These are phyloP conservation scores for Cladobotryum mycophilum DNA, from an alignment of 2,329 filamentous ascomycete species.

Conservation along the genomic window DNA sequence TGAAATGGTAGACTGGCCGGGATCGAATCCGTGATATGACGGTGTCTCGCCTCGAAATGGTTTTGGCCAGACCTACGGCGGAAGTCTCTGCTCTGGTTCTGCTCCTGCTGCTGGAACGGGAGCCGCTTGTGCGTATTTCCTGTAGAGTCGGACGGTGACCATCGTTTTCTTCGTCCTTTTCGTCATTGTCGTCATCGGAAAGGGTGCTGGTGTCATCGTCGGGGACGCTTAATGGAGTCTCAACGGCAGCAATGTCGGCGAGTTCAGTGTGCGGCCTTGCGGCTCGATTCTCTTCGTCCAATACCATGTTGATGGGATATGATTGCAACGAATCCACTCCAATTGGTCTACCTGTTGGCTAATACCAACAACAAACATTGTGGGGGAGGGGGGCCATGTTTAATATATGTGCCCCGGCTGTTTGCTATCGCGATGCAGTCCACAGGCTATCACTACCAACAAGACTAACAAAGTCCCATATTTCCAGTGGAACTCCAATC, in stretches of 20 bases:
- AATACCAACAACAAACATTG: too few species aligned
- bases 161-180: conserved; percentile 17
- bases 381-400: too few species aligned
- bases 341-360: too few species aligned
- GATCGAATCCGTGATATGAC: conserved; percentile 39
- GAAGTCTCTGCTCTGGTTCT: conserved; percentile 6
- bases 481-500: too few species aligned
- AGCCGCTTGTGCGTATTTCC: conserved; percentile 16
- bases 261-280: too few species aligned
- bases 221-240: not conserved
- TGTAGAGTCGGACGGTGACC: conserved; percentile 23
- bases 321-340: too few species aligned
- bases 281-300: too few species aligned
- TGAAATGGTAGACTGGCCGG: conserved; percentile 35
- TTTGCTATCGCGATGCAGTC: too few species aligned
- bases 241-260: conserved; percentile 1
- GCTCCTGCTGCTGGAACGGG: conserved; percentile 12
- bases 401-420: too few species aligned
- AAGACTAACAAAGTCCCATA: too few species aligned
- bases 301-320: too few species aligned
- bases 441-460: too few species aligned
- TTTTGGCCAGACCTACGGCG: conserved; percentile 13
- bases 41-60: conserved; percentile 31
- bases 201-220: conserved; percentile 1
- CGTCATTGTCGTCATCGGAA: conserved; percentile 3